Conservation (phyloP, 108 stramenopile species). For the Nannochloropsis gaditana region DNA sequence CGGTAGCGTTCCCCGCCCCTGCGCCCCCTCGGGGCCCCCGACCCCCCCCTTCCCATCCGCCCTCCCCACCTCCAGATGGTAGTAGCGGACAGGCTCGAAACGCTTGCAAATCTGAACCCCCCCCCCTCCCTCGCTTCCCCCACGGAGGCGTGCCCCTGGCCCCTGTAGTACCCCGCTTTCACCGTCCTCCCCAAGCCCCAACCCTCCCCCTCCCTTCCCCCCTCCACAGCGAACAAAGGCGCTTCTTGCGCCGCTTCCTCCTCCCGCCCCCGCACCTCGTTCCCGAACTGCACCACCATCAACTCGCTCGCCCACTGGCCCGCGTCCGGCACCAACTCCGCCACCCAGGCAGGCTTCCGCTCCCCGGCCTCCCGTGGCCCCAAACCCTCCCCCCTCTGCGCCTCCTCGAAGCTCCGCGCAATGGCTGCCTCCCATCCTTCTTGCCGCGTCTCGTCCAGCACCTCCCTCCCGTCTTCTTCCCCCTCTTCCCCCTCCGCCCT, state of each 20-base stretch:
- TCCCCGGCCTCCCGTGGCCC: not conserved
- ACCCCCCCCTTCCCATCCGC: not conserved
- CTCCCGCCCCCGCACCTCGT: not conserved
- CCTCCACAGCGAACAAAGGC: not conserved
- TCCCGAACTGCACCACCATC: not conserved
- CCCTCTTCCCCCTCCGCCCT: not conserved
- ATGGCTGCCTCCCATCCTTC: not conserved
- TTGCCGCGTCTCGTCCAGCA: not conserved
- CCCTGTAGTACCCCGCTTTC: not conserved
- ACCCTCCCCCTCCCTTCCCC: not conserved
- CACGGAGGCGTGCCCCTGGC: not conserved
- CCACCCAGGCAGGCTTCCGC: not conserved
- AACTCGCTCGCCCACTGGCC: slow-evolving; percentile 16
- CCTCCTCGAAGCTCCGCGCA: not conserved
- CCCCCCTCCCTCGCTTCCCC: not conserved
- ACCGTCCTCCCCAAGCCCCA: not conserved
- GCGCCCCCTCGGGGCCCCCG: not conserved
- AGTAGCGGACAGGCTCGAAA: not conserved
- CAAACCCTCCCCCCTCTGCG: not conserved
- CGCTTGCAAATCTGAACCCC: not conserved
- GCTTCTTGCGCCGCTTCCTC: not conserved
- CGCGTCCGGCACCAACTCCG: not conserved
- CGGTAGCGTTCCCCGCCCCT: not conserved
- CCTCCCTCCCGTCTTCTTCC: not conserved
- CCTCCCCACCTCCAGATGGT: not conserved